phyloP scores from a whole-genome alignment of 2,329 filamentous ascomycete genomes.

The Allantophomopsis lycopodina region DNA sequence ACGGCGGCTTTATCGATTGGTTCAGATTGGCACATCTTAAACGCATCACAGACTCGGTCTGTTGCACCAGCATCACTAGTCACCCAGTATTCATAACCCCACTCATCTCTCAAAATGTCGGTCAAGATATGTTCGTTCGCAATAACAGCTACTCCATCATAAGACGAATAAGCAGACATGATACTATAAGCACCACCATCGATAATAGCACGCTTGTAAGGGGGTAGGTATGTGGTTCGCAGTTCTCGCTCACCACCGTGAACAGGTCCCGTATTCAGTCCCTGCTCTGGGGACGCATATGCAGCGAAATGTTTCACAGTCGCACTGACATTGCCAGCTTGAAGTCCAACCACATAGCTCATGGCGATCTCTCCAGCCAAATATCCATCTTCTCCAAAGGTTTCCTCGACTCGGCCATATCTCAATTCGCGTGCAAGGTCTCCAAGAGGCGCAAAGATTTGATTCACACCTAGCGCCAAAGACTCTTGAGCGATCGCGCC shows the following conservation, averaged over 20 bases:
- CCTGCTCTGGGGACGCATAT: conserved; percentile 56
- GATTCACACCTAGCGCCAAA: conserved; percentile 54
- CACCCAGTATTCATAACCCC: conserved; percentile 58
- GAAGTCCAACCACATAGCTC: conserved; percentile 43
- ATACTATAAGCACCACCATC: conserved; percentile 53
- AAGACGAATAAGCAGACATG: conserved; percentile 65
- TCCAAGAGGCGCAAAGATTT: conserved; percentile 57
- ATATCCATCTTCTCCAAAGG: conserved; percentile 55
- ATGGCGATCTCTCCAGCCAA: conserved; percentile 56
- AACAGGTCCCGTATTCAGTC: conserved; percentile 49
- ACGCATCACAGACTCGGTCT: conserved; percentile 49
- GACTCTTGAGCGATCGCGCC: conserved; percentile 51
- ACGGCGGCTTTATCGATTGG: conserved; percentile 53
- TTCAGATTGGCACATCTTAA: conserved; percentile 45
- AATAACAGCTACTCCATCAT: conserved; percentile 57
- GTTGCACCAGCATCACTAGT: conserved; percentile 58
- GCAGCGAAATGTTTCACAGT: conserved; percentile 68
- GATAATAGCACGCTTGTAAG: conserved; percentile 58
- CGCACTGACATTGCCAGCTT: conserved; percentile 50
- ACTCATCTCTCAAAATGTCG: conserved; percentile 55
- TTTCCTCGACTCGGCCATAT: conserved; percentile 63
- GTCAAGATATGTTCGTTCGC: conserved; percentile 53
- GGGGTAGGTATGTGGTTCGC: conserved; percentile 38
- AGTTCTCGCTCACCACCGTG: conserved; percentile 39
- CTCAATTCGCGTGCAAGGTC: conserved; percentile 60